phyloP scores from a whole-genome alignment of 371 early-diverging fungal genomes.

The Rhizopus microsporus region DNA sequence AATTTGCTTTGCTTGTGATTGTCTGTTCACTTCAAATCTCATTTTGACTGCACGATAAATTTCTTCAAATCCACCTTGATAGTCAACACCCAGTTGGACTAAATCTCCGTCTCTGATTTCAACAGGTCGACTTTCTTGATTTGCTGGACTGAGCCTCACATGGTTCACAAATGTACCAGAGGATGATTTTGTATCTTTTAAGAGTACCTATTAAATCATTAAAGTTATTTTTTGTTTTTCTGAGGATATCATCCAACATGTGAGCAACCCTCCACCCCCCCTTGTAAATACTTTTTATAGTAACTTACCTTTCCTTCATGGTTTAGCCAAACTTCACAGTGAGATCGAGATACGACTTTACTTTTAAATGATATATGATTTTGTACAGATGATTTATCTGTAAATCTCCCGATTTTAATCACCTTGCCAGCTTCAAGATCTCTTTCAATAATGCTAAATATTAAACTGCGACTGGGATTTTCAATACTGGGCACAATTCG shows the following conservation, averaged over 20 bases:
- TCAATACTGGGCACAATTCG: constrained; percentile 82
- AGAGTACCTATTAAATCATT: constrained; percentile 11
- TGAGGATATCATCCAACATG: background rate
- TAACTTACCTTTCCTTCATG: constrained; percentile 68
- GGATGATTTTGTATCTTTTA: constrained; percentile 84
- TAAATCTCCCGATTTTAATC: constrained; percentile 81
- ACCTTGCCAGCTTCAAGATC: constrained; percentile 68
- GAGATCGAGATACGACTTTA: constrained; percentile 92
- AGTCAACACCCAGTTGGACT: constrained; percentile 94
- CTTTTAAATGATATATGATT: constrained; percentile 86
- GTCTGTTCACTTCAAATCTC: constrained; percentile 76
- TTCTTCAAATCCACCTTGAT: constrained; percentile 82
- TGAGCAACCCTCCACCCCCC: constrained; percentile 10
- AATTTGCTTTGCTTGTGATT: constrained; percentile 18
- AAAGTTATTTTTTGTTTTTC: too few relatives aligned
- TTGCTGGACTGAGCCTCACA: constrained; percentile 83
- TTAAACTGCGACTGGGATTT: constrained; percentile 68
- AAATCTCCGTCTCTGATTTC: constrained; percentile 89
- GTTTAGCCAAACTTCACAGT: constrained; percentile 91
- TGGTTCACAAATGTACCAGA: constrained; percentile 97
- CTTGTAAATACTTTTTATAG: too few relatives aligned
- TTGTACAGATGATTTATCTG: constrained; percentile 63
- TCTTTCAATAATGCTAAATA: constrained; percentile 82
- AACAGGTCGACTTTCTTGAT: constrained; percentile 80
- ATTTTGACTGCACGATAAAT: constrained; percentile 81